Base-by-base conservation (phyloP, 768 basidiomycete species). In the Sporobolomyces pararoseus region DNA sequence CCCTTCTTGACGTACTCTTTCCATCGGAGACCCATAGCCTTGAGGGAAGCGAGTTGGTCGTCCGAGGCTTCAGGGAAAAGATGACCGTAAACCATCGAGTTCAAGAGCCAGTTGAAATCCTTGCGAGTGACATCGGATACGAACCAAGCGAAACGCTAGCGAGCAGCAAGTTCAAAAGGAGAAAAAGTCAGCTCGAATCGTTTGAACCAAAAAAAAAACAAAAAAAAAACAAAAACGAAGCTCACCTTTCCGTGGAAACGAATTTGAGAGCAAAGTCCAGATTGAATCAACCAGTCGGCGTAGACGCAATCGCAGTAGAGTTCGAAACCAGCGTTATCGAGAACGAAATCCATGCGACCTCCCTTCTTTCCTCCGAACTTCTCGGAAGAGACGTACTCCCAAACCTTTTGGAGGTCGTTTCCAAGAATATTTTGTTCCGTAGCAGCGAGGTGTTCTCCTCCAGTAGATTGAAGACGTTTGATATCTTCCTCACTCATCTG, bases 381-480 rank as follows among this genome's bases (percentile, higher is more conserved):
- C 76, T 34, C 32, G 25, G 72, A 73, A 13, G 86, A 86, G 58
- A 92, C 86, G 66, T 85, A 81, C 25, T 88, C 85, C 90, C 91
- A 93, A 13, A 91, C 80, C 25, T 84, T 79, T 49, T 80, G 78
- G 70, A 90, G 82, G 77, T 92, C 83, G 80, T 96, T 95, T 42
- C 92, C 93, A 35, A 96, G 83, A 72, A 96, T 96, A 78, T 96
- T 96, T 82, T 94, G 93, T 81, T 95, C 92, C 2, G 94, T 93
- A 2, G 91, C 90, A 4, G 93, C 93, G 52, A 97, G 86, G 70
- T 91, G 86, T 53, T 92, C 94, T n/a, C 92, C 91, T 16, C 93
- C 94, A 23, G 93, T 95, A 19, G 92, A 93, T 78, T 97, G 94
- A n/a, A 96, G 84, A 53, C 88, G 85, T 79, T 92, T 93, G 81